Evolutionary conservation across 495 filamentous ascomycete genomes (phyloP).

Genomic region (Neurospora sp.): DNA sequence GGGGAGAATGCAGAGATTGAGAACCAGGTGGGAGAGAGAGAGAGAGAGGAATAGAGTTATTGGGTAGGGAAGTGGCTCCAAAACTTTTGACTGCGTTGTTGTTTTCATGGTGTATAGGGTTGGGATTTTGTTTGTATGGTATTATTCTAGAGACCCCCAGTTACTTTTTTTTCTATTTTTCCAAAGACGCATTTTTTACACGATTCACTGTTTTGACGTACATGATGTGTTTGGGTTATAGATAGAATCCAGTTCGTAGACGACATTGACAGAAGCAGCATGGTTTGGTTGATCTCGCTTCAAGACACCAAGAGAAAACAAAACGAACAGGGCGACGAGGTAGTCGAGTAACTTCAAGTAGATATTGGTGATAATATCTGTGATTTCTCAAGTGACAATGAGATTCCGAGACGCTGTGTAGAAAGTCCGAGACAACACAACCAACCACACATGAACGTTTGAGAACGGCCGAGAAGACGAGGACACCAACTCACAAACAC

Average conservation of each 20-base stretch:
- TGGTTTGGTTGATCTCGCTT: background rate
- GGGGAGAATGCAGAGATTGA: background rate
- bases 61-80: background rate
- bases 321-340: background rate
- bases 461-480: background rate
- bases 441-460: background rate
- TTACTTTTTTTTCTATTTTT: constrained; percentile 1
- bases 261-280: background rate
- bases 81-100: background rate
- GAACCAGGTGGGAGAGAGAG: background rate
- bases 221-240: background rate
- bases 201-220: background rate
- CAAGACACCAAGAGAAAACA: background rate
- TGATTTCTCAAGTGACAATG: background rate
- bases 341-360: background rate
- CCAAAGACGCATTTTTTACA: constrained; percentile 1
- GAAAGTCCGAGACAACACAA: background rate
- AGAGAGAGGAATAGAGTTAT: background rate
- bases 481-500: background rate
- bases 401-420: too few species aligned
- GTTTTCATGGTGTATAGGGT: background rate
- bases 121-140: constrained; percentile 8
- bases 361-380: background rate
- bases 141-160: constrained; percentile 1
- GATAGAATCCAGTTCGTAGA: background rate